Evolutionary conservation across 257 asterid genomes (phyloP), one percentile per base, ranked within the genome.

Genomic region (Ilex asprella): DNA sequence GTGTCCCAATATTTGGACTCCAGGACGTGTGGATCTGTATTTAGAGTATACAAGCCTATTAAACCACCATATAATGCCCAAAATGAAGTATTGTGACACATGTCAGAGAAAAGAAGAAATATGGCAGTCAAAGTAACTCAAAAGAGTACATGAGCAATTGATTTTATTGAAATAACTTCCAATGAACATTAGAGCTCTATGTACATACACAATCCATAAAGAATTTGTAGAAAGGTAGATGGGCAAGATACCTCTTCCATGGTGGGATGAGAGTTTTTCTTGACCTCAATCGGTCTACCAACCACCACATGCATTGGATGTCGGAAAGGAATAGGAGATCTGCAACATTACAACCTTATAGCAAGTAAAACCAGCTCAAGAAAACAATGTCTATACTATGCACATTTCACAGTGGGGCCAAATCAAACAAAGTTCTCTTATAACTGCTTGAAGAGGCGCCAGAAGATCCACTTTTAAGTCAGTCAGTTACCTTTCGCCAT

Each of bases 221-320:
- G 5, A 50, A 14, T 11, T 49, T 14, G 57, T 7, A 53, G 27
- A 53, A 60, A 51, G 35, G 15, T 53, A 13, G 2, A 64, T 39
- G 43, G 50, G 59, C 46, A 59, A 61, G 31, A 55, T 81, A 84
- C 99, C 99, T 87, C 96, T 73, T 84, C 92, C n/a, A 6, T 39
- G 30, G 94, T 73, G 30, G 99, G 99, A 31, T 84, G 77, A 5
- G 90, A 71, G 65, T 82, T 87, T 80, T 76, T 89, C 82, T 82
- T 62, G 58, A 84, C 60, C 62, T 57, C 27, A 70, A 93, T 87
- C 2, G 99, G 99, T 59, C 64, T 86, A 52, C 99, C 99, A 74
- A 93, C 96, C 67, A 89, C 97, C 65, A 93, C 92, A 70, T 93
- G 90, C 85, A 93, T 67, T 12, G 96, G 99, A 56, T 52, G 81